A percentile compares a stretch with the other conserved stretches of the same genome.
phyloP scores from a whole-genome alignment of 78 protist species.

The Dictyostelium capitatum region DNA sequence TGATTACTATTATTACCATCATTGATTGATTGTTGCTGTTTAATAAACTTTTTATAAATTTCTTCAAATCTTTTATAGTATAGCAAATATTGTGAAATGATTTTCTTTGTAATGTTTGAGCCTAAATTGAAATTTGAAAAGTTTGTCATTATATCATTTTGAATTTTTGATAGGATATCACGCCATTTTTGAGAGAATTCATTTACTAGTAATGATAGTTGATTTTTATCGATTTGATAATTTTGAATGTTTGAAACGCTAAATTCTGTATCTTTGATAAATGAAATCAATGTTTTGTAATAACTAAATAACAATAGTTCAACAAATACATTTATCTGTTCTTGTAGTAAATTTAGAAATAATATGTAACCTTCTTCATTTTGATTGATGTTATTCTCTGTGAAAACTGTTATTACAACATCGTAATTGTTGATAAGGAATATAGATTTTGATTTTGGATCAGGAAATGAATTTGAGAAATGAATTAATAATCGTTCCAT shows the following conservation, averaged over 20 bases:
- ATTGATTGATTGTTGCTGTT: conserved; percentile 43
- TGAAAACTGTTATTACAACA: conserved; percentile 36
- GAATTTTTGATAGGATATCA: conserved; percentile 47
- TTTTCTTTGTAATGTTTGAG: conserved; percentile 47
- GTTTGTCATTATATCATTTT: conserved; percentile 42
- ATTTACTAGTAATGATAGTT: neutral
- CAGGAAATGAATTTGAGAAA: conserved; percentile 15
- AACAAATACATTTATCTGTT: conserved; percentile 29
- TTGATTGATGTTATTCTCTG: conserved; percentile 43
- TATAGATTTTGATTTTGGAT: conserved; percentile 45
- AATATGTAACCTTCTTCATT: conserved; percentile 30
- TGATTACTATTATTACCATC: neutral
- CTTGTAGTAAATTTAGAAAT: conserved; percentile 23
- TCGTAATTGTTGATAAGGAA: conserved; percentile 71
- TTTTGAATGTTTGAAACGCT: neutral
- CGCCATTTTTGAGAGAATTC: conserved; percentile 58
- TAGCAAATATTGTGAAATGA: conserved; percentile 55
- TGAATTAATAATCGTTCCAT: conserved; percentile 55
- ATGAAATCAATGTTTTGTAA: conserved; percentile 25
- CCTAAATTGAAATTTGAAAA: conserved; percentile 68
- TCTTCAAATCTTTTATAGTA: conserved; percentile 76
- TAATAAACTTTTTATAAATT: conserved; percentile 27
- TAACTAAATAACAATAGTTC: conserved; percentile 33
- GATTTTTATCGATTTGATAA: conserved; percentile 5
- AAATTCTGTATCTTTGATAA: conserved; percentile 54